Evolutionary conservation across 352 stramenopile genomes (phyloP), one percentile per base, ranked within the genome.

Genomic region (Phytophthora macrochlamydospora): DNA sequence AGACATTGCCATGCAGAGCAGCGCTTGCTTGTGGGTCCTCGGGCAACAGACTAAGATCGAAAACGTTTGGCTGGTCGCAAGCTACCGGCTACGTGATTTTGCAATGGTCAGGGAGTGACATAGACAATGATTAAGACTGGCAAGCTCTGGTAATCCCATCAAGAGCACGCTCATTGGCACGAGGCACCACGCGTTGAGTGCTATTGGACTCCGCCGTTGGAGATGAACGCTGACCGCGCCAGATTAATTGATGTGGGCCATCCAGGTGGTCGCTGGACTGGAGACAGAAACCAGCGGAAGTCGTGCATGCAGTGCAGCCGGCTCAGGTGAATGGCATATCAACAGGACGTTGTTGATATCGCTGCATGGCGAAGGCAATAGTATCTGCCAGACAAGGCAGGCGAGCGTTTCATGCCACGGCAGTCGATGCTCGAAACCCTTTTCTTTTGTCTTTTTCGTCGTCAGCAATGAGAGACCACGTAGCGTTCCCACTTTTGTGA

Each of bases 131-230:
- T 40, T 40, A 40, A 11, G 6, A 40, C 9, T 40, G 35, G 35
- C 35, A 11, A 40, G 18, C 35, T 11, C 6, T 40, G 35, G 35
- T 40, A 40, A 40, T 40, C 35, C 35, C 9, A 6, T 6, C 52
- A 18, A 55, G 18, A 12, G 29, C 31, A 28, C 29, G 52, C 32
- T 63, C 11, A 69, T 69, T 69, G 61, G 61, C 37, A 54, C 46
- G 54, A 63, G 54, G 61, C 53, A 69, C 53, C 46, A 59, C 46
- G 61, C 61, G 45, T 62, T 30, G 9, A 44, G 12, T 28, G 32
- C 30, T 7, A 55, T 55, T 55, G 49, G 45, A 1, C 45, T 44
- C 2, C 38, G 38, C 38, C 38, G 35, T 40, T 40, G 6, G 35
- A 11, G 35, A 40, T 40, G 35, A 11, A 6, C 6, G 6, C 9